Percentiles rank a stretch among this genome's conserved stretches.
Conservation (phyloP, 371 early-diverging fungal species). For the Thermomucor indicae-seudaticae region DNA sequence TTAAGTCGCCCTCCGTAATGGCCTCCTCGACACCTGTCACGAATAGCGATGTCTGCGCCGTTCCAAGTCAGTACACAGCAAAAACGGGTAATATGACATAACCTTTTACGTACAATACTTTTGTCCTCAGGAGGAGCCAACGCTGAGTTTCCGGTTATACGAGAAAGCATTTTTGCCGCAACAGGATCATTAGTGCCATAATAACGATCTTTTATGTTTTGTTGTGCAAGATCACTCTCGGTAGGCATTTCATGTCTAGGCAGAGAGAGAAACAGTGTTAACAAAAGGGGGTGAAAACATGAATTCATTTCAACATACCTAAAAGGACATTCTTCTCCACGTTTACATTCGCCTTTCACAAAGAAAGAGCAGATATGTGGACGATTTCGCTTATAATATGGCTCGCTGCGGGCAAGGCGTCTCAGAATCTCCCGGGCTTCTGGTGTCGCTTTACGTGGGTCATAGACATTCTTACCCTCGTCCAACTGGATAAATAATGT, state of each 20-base stretch:
- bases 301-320: constrained; percentile 23
- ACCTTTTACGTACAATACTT: constrained; percentile 47
- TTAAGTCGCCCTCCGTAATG: constrained; percentile 67
- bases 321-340: constrained; percentile 91
- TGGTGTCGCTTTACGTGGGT: constrained; percentile 72
- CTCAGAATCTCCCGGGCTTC: constrained; percentile 79
- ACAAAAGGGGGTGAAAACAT: neutral
- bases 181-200: constrained; percentile 93
- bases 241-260: constrained; percentile 82
- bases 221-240: constrained; percentile 78
- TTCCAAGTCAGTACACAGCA: neutral
- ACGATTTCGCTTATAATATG: constrained; percentile 89
- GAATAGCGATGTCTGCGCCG: constrained; percentile 69
- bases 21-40: constrained; percentile 68
- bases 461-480: constrained; percentile 56
- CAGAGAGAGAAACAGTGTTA: neutral
- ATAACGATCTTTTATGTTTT: constrained; percentile 92
- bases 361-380: constrained; percentile 94
- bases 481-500: constrained; percentile 18
- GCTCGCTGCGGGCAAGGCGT: constrained; percentile 80
- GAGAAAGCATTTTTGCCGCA: constrained; percentile 76
- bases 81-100: neutral
- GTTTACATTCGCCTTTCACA: constrained; percentile 89
- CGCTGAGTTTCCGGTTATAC: constrained; percentile 38
- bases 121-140: constrained; percentile 65